Conservation (phyloP, 2,329 filamentous ascomycete species). For the Thielaviopsis ethacetica region DNA sequence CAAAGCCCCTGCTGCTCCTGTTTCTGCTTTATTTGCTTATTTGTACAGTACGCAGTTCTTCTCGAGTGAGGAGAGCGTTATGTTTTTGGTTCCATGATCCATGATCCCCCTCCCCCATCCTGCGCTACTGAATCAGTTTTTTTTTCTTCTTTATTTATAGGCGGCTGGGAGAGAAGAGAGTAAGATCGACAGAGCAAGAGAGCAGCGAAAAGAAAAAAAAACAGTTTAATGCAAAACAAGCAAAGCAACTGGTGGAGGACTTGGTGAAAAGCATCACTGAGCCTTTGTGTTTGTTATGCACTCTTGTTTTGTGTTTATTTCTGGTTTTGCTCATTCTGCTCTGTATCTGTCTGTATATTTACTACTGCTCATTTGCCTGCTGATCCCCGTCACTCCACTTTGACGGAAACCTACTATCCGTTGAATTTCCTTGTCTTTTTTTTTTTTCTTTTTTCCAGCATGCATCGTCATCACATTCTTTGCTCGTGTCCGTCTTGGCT, state of each 20-base stretch:
- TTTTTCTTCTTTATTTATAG: background rate
- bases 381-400: background rate
- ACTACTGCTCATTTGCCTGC: background rate
- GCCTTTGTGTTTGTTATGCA: no score
- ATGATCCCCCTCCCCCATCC: no score
- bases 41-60: background rate
- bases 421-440: no score
- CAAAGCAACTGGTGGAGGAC: no score
- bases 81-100: background rate
- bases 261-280: no score
- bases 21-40: background rate
- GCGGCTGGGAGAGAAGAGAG: background rate
- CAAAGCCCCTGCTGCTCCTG: background rate
- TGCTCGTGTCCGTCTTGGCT: background rate
- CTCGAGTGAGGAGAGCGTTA: background rate
- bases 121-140: background rate
- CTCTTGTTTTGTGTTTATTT: background rate
- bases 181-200: background rate
- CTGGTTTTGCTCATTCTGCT: background rate
- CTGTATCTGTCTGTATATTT: no score
- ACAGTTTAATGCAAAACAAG: background rate
- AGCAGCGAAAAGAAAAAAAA: background rate
- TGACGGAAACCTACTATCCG: no score
- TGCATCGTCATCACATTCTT: background rate
- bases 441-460: background rate